Conservation (phyloP, 2,329 filamentous ascomycete species). For the Beauveria varroae region DNA sequence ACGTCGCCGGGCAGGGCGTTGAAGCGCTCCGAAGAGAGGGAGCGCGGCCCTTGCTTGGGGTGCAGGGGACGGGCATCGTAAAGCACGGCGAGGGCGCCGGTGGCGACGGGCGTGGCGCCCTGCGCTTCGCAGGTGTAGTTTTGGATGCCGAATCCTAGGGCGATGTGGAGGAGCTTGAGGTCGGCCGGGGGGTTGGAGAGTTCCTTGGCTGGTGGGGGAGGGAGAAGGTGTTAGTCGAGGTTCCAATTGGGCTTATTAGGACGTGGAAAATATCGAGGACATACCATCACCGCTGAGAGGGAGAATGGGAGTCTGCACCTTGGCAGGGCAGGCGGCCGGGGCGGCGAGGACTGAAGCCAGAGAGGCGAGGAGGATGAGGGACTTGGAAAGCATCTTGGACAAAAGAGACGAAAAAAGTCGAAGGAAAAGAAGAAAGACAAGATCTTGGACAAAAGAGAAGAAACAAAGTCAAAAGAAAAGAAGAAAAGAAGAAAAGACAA, state of each 20-base stretch:
- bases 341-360: conserved; percentile 24
- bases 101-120: conserved; percentile 28
- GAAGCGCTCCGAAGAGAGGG: conserved; percentile 34
- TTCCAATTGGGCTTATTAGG: background rate
- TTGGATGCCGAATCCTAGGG: conserved; percentile 57
- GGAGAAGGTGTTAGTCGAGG: background rate
- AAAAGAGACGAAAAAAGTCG: background rate
- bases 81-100: conserved; percentile 52
- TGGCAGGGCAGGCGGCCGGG: conserved; percentile 15
- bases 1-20: conserved; percentile 30
- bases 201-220: conserved; percentile 26
- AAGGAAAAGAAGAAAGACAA: background rate
- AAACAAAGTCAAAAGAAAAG: too few species aligned
- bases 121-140: conserved; percentile 56
- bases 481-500: background rate
- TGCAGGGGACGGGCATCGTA: conserved; percentile 50
- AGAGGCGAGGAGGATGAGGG: conserved; percentile 25
- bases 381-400: conserved; percentile 26
- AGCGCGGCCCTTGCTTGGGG: conserved; percentile 31
- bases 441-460: too few species aligned
- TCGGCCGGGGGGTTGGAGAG: conserved; percentile 34
- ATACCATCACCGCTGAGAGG: background rate
- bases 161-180: conserved; percentile 44
- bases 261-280: background rate
- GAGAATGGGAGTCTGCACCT: background rate